Conservation (phyloP, 179 eudicot genomes). For the Dionaea muscipula region DNA sequence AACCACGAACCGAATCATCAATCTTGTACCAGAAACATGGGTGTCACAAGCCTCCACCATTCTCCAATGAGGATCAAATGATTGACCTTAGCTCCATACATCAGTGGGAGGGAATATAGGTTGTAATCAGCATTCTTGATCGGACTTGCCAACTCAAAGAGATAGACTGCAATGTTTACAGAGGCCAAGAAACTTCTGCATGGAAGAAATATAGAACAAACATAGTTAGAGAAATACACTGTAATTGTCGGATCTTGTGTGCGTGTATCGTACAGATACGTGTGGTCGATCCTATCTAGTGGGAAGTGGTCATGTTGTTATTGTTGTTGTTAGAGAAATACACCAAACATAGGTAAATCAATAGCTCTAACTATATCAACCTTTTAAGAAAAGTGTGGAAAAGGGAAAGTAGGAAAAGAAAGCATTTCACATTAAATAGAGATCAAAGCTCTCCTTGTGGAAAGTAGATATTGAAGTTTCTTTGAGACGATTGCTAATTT, state of each 20-base stretch:
- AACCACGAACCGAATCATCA: slow-evolving; percentile 49
- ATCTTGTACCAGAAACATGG: slow-evolving; percentile 97
- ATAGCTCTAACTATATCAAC: not conserved
- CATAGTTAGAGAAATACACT: not conserved
- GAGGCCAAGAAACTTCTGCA: slow-evolving; percentile 63
- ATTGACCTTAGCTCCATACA: slow-evolving; percentile 82
- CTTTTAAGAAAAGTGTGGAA: not conserved
- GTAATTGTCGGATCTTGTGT: too few relatives aligned
- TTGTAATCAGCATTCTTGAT: slow-evolving; percentile 36
- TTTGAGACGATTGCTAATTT: slow-evolving; percentile 10
- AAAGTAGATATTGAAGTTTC: slow-evolving; percentile 7
- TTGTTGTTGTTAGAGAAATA: not conserved
- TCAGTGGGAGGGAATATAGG: slow-evolving; percentile 53
- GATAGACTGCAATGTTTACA: slow-evolving; percentile 60
- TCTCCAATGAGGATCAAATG: slow-evolving; percentile 63
- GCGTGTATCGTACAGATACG: too few relatives aligned
- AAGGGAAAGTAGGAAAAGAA: not conserved
- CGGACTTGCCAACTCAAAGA: slow-evolving; percentile 77
- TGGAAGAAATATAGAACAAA: not conserved
- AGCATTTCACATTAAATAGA: slow-evolving; percentile 46
- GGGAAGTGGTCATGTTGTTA: too few relatives aligned
- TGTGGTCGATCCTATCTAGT: too few relatives aligned
- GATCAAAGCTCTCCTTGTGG: slow-evolving; percentile 34
- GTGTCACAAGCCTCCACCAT: slow-evolving; percentile 94
- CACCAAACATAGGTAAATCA: not conserved